Percentiles rank a stretch among this genome's conserved stretches.
Conservation (phyloP, 257 asterid genomes). For the Hygrophila difformis region DNA sequence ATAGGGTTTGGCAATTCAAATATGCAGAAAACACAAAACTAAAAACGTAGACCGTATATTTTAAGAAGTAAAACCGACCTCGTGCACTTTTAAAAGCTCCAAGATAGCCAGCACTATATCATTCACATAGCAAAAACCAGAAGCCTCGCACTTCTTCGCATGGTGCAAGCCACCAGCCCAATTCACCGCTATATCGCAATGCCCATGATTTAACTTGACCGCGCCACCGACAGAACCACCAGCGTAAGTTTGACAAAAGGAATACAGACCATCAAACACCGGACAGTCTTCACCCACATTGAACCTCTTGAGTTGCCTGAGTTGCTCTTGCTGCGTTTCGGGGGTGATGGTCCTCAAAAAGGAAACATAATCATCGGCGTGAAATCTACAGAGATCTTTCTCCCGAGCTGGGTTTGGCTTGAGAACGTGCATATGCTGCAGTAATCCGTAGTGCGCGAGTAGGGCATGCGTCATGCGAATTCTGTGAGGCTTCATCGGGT, state of each 20-base stretch:
- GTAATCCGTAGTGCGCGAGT: constrained; percentile 51
- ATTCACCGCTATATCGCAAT: constrained; percentile 53
- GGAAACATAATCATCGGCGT: constrained; percentile 48
- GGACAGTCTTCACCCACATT: constrained; percentile 62
- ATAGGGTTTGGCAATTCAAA: not conserved
- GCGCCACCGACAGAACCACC: constrained; percentile 68
- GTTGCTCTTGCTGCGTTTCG: constrained; percentile 56
- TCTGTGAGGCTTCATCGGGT: constrained; percentile 63
- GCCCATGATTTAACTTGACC: constrained; percentile 48
- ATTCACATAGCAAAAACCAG: constrained; percentile 56
- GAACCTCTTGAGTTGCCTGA: constrained; percentile 53
- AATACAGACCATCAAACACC: constrained; percentile 51
- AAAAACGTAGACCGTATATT: not conserved
- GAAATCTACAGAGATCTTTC: constrained; percentile 52
- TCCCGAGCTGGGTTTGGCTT: constrained; percentile 62
- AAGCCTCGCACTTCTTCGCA: constrained; percentile 60
- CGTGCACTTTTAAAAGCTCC: constrained; percentile 50
- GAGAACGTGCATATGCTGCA: constrained; percentile 54
- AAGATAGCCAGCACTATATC: constrained; percentile 54
- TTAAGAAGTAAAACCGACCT: constrained; percentile 23
- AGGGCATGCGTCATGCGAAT: constrained; percentile 61
- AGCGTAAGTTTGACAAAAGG: constrained; percentile 55
- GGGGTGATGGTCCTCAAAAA: constrained; percentile 53
- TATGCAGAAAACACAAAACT: not conserved
- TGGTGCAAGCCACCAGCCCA: constrained; percentile 70